Evolutionary conservation across 1,139 yeast species (phyloP).

Genomic region (Yamadazyma oceani): DNA sequence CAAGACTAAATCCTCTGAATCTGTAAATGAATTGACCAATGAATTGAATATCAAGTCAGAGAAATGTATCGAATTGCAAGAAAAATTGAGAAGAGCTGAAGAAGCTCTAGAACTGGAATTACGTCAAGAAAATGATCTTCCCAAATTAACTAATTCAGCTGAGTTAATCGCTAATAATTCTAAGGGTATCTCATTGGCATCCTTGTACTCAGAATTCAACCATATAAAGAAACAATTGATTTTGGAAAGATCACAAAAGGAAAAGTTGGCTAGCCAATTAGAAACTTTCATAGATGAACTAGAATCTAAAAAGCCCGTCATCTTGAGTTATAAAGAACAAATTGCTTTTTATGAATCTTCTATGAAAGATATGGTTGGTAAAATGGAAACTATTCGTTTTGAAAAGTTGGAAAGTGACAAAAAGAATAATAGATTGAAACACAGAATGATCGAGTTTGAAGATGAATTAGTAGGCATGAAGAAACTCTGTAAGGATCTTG

Average conservation of each 20-base stretch:
- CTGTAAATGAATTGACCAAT: slow-evolving; percentile 23
- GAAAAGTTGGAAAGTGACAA: slow-evolving; percentile 45
- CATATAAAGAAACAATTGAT: slow-evolving; percentile 65
- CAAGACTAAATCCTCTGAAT: slow-evolving; percentile 34
- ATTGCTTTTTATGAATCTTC: slow-evolving; percentile 44
- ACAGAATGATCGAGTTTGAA: slow-evolving; percentile 31
- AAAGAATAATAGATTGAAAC: slow-evolving; percentile 32
- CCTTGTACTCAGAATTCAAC: slow-evolving; percentile 67
- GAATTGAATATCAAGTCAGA: slow-evolving; percentile 33
- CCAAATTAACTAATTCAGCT: slow-evolving; percentile 38
- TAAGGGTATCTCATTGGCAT: slow-evolving; percentile 63
- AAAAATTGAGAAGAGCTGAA: slow-evolving; percentile 39
- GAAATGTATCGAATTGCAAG: slow-evolving; percentile 32
- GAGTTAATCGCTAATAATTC: slow-evolving; percentile 47
- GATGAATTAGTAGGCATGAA: slow-evolving; percentile 45
- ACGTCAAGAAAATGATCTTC: slow-evolving; percentile 41
- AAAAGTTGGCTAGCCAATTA: slow-evolving; percentile 66
- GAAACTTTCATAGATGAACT: slow-evolving; percentile 72
- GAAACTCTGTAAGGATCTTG: slow-evolving; percentile 67
- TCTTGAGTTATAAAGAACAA: slow-evolving; percentile 65
- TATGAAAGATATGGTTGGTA: slow-evolving; percentile 39
- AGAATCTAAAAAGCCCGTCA: slow-evolving; percentile 76
- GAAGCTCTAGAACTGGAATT: slow-evolving; percentile 43
- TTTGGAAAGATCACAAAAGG: slow-evolving; percentile 71
- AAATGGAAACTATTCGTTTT: slow-evolving; percentile 35